These are phyloP conservation scores for Fusarium phyllophilum DNA, from an alignment of 2,329 filamentous ascomycete species.

Conservation along the genomic window DNA sequence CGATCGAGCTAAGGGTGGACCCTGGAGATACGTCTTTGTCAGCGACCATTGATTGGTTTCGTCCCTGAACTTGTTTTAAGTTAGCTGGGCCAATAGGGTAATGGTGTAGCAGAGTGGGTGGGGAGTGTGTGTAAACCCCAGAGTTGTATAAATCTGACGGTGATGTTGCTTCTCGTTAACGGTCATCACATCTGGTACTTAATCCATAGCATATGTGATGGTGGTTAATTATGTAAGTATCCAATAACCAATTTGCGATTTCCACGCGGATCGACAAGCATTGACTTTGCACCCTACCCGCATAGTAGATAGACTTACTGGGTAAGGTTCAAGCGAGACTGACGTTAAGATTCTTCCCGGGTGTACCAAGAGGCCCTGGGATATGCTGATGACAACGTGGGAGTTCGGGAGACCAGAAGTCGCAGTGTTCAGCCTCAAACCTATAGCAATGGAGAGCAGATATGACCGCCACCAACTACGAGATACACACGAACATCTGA, in stretches of 20 bases:
- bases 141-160: slow-evolving; percentile 13
- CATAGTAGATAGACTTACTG: slow-evolving; percentile 6
- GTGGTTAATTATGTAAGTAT: background rate
- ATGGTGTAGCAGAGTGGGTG: background rate
- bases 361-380: background rate
- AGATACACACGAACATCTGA: background rate
- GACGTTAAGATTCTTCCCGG: background rate
- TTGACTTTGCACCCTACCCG: background rate
- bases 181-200: background rate
- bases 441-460: background rate
- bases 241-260: slow-evolving; percentile 5
- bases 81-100: slow-evolving; percentile 24
- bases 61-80: slow-evolving; percentile 24
- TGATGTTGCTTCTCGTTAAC: background rate
- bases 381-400: background rate
- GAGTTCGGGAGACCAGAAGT: background rate
- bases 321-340: slow-evolving; percentile 1
- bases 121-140: slow-evolving; percentile 17
- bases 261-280: background rate
- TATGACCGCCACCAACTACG: background rate
- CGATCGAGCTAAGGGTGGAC: slow-evolving; percentile 33
- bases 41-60: slow-evolving; percentile 18
- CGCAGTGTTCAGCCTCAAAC: background rate
- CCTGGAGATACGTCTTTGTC: slow-evolving; percentile 22
- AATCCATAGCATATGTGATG: background rate